Conservation (phyloP, 1,284 basidiomycete genomes). For the Irpex sp. region DNA sequence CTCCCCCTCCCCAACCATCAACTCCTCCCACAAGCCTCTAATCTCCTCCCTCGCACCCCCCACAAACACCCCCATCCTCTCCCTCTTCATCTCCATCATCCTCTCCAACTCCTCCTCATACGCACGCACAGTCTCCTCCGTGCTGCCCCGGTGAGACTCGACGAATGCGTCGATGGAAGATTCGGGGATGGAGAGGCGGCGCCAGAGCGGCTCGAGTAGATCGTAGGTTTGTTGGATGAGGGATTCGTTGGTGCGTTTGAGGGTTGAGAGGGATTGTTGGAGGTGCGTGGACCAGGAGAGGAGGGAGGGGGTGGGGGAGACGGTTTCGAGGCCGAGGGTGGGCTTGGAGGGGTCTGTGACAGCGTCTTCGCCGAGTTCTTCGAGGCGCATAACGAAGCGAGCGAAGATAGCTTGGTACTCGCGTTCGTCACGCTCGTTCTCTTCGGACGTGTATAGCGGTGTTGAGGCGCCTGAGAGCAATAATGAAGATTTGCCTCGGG, state of each 20-base stretch:
- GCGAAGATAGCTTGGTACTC: constrained; percentile 60
- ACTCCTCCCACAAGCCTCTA: constrained; percentile 76
- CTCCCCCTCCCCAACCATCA: constrained; percentile 85
- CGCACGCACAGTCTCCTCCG: constrained; percentile 65
- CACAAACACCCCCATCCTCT: constrained; percentile 87
- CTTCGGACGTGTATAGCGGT: constrained; percentile 28
- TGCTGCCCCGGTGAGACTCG: constrained; percentile 74
- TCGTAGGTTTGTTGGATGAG: constrained; percentile 87
- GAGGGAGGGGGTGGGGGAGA: constrained; percentile 66
- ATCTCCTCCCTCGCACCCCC: constrained; percentile 83
- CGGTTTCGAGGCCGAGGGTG: constrained; percentile 45
- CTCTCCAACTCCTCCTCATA: constrained; percentile 91
- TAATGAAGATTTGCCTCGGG: constrained; percentile 21
- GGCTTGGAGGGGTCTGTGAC: constrained; percentile 39
- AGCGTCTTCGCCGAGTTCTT: constrained; percentile 54
- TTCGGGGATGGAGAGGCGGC: constrained; percentile 69
- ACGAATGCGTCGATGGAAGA: constrained; percentile 80
- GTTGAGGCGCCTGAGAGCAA: constrained; percentile 23
- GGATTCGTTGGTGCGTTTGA: constrained; percentile 65
- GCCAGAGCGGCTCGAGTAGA: constrained; percentile 80
- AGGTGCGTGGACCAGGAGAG: constrained; percentile 49
- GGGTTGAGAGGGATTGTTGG: constrained; percentile 45
- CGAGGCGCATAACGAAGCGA: constrained; percentile 56
- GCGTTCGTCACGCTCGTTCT: neutral
- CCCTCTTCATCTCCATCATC: constrained; percentile 85